These are phyloP conservation scores for Beverwykella pulmonaria DNA, from an alignment of 495 filamentous ascomycete genomes.

Conservation along the genomic window DNA sequence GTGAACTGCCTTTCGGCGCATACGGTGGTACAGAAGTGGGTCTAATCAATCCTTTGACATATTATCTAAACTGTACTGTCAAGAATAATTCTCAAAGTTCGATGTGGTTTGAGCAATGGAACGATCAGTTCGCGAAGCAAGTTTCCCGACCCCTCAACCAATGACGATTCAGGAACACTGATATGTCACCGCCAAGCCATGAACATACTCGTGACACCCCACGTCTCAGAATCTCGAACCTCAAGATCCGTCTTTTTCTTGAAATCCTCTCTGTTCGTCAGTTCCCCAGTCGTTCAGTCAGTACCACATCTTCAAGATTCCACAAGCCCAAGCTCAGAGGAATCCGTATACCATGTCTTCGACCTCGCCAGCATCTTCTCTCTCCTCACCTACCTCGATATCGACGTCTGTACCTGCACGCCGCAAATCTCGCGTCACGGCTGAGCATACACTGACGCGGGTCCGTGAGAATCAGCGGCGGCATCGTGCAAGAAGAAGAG, in stretches of 20 bases:
- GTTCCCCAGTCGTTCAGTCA: no score
- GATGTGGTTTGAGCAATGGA: no score
- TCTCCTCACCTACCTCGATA: conserved; percentile 3
- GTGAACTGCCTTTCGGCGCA: not conserved
- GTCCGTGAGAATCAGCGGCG: conserved; percentile 36
- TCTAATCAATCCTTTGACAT: not conserved
- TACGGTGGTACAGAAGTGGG: not conserved
- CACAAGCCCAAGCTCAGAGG: not conserved
- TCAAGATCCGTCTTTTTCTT: not conserved
- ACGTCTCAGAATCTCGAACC: conserved; percentile 1
- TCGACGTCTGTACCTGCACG: not conserved
- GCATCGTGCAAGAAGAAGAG: conserved; percentile 28
- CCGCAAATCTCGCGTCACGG: conserved; percentile 22
- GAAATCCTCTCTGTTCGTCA: no score
- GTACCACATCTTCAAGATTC: not conserved
- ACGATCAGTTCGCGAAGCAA: no score
- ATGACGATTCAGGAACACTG: not conserved
- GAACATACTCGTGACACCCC: not conserved
- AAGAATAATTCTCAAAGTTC: no score
- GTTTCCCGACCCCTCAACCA: not conserved
- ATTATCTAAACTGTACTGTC: not conserved
- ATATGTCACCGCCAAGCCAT: conserved; percentile 8
- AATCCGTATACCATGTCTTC: not conserved
- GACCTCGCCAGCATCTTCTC: not conserved
- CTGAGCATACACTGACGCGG: conserved; percentile 31